Evolutionary conservation across 352 stramenopile genomes (phyloP).

Genomic region (Globisporangium splendens): DNA sequence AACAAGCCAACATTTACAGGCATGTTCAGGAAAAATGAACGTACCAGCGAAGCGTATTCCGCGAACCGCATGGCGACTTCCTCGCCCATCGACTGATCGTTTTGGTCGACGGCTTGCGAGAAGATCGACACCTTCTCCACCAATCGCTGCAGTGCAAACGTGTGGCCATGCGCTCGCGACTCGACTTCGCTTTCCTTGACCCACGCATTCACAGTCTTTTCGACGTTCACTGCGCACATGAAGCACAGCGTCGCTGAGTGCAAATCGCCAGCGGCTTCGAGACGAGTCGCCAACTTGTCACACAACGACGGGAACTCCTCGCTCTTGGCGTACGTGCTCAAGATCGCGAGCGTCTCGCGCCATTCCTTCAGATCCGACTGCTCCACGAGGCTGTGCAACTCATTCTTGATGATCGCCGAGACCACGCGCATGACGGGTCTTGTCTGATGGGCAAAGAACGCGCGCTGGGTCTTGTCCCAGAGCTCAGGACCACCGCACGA

Average conservation of each 20-base stretch:
- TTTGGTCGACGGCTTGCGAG: conserved; percentile 80
- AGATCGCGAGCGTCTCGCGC: conserved; percentile 96
- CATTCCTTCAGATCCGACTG: conserved; percentile 92
- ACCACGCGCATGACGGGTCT: conserved; percentile 95
- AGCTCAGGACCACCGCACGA: conserved; percentile 93
- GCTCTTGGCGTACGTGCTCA: conserved; percentile 96
- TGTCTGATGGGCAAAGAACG: conserved; percentile 91
- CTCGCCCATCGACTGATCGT: conserved; percentile 79
- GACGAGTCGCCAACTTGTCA: conserved; percentile 88
- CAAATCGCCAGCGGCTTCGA: conserved; percentile 90
- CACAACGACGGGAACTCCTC: conserved; percentile 97
- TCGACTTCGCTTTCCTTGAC: conserved; percentile 89
- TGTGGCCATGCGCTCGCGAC: conserved; percentile 54
- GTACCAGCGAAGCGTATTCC: conserved; percentile 86
- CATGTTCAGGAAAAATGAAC: conserved; percentile 16
- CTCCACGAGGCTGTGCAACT: conserved; percentile 81
- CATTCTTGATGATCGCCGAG: conserved; percentile 94
- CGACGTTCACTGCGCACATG: conserved; percentile 94
- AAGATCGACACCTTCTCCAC: conserved; percentile 97
- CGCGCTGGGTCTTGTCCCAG: conserved; percentile 94
- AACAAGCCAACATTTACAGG: neutral
- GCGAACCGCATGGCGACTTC: conserved; percentile 90
- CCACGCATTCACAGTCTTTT: conserved; percentile 85
- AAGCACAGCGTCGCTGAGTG: conserved; percentile 94
- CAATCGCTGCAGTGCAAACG: conserved; percentile 92